phyloP scores from a whole-genome alignment of 2,329 filamentous ascomycete species.

The Cadophora sp. region DNA sequence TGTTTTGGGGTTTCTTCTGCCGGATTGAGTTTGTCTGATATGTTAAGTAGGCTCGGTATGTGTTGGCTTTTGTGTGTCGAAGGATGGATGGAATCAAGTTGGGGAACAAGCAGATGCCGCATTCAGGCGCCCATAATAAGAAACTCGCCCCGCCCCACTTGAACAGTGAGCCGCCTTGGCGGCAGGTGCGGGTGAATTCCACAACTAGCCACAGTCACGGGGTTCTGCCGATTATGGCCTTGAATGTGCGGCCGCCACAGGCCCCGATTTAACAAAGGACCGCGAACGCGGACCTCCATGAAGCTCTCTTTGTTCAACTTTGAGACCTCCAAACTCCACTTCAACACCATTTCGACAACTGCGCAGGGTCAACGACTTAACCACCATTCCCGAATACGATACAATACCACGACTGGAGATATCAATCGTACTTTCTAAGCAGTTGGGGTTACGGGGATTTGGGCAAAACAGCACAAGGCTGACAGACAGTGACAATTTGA shows the following conservation, averaged over 20 bases:
- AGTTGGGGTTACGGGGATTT: slow-evolving; percentile 34
- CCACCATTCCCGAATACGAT: background rate
- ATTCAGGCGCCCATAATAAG: background rate
- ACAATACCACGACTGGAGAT: background rate
- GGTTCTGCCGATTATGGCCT: background rate
- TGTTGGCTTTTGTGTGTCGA: background rate
- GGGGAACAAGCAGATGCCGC: background rate
- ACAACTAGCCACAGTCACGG: no score
- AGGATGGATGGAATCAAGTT: background rate
- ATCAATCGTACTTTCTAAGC: slow-evolving; percentile 11
- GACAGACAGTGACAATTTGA: slow-evolving; percentile 30
- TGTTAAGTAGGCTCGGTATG: no score
- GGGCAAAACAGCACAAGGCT: slow-evolving; percentile 36
- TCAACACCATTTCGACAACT: background rate
- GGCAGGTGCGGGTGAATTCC: background rate
- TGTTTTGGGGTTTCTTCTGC: slow-evolving; percentile 3
- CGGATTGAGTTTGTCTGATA: background rate
- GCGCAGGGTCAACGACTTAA: background rate
- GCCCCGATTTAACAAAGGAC: no score
- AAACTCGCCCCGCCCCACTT: background rate
- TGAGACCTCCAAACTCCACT: background rate
- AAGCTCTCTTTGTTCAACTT: background rate
- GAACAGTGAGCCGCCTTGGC: background rate
- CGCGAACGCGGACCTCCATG: background rate
- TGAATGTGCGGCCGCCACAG: background rate